phyloP scores from a whole-genome alignment of 192 early-diverging fungal genomes.

The Backusella psychrophila region DNA sequence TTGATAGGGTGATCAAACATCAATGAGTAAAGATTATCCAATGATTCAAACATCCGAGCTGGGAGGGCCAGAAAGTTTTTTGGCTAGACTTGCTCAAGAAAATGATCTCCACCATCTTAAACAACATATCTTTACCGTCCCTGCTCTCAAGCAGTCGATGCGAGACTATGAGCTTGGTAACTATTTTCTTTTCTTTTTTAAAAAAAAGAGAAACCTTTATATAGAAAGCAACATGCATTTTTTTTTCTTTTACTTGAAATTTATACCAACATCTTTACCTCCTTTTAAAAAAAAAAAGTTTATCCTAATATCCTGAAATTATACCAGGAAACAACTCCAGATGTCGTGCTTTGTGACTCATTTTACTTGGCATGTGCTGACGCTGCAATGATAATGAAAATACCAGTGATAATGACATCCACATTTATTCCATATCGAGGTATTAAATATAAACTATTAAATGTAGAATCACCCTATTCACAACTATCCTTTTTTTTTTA shows the following conservation, averaged over 20 bases:
- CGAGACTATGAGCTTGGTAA: background rate
- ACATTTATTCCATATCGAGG: background rate
- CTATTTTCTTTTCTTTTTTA: too few species aligned
- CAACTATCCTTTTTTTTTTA: too few species aligned
- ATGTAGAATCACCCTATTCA: too few species aligned
- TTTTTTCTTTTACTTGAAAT: too few species aligned
- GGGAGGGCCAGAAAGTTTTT: background rate
- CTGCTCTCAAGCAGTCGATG: background rate
- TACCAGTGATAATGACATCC: background rate
- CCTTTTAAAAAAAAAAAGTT: background rate
- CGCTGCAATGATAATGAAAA: background rate
- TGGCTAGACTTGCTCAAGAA: background rate
- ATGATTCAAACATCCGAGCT: background rate
- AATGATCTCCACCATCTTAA: background rate
- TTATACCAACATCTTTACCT: background rate
- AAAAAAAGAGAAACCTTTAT: too few species aligned
- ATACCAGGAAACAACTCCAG: background rate
- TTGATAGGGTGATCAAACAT: conserved; percentile 2
- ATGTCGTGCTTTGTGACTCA: background rate
- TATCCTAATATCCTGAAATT: background rate
- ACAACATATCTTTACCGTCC: background rate
- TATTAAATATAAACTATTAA: background rate
- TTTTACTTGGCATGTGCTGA: background rate
- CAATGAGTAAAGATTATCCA: conserved; percentile 8
- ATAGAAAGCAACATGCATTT: too few species aligned